Percentiles rank a stretch among this genome's conserved stretches.
These are phyloP conservation scores for Fusarium falciforme DNA, from an alignment of 2,329 filamentous ascomycete species.

Conservation along the genomic window DNA sequence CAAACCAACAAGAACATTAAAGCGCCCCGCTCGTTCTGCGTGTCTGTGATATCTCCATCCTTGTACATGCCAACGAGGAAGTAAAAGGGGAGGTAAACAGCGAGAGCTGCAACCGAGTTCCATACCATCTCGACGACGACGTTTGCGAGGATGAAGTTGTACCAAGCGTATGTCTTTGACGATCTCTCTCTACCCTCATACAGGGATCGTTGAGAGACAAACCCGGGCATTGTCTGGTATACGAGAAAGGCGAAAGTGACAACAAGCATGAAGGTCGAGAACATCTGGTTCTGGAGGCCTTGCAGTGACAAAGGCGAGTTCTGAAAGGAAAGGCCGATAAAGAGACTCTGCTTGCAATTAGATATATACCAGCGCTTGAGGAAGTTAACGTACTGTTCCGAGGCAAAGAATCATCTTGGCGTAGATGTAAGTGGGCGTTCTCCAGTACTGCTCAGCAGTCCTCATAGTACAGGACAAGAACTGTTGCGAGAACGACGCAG, in stretches of 20 bases:
- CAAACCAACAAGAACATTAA: conserved; percentile 17
- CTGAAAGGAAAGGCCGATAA: background rate
- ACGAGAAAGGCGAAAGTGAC: background rate
- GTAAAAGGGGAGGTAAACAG: conserved; percentile 1
- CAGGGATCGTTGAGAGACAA: conserved; percentile 71
- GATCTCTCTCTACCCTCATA: conserved; percentile 76
- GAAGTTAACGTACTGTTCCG: background rate
- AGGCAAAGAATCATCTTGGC: conserved; percentile 44
- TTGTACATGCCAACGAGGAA: conserved; percentile 28
- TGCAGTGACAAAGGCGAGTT: background rate
- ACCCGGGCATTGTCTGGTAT: conserved; percentile 72
- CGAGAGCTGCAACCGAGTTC: conserved; percentile 19
- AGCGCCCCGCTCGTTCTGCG: conserved; percentile 6
- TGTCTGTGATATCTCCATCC: conserved; percentile 12
- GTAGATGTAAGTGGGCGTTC: conserved; percentile 69
- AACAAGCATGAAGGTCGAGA: background rate
- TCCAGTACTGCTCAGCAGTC: conserved; percentile 42
- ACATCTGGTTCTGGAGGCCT: background rate
- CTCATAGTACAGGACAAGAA: conserved; percentile 50
- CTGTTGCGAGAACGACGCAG: conserved; percentile 61
- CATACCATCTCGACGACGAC: conserved; percentile 24
- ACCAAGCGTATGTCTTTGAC: conserved; percentile 66
- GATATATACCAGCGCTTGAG: background rate
- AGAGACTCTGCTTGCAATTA: background rate
- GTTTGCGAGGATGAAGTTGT: conserved; percentile 24